Conservation (phyloP, 1,139 yeast genomes). For the Pneumocystis carinii region DNA sequence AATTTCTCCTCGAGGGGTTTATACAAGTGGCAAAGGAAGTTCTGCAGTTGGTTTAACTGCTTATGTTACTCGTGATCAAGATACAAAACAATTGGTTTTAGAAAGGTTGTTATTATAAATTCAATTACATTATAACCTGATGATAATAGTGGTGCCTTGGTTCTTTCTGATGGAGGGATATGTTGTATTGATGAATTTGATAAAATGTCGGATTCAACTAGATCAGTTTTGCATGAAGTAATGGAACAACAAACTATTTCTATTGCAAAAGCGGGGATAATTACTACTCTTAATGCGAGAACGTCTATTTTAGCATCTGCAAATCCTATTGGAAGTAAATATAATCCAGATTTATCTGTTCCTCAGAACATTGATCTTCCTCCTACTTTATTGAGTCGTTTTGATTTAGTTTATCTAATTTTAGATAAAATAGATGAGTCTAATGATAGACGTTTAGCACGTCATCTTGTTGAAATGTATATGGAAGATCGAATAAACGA, state of each 20-base stretch:
- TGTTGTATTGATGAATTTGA: conserved; percentile 98
- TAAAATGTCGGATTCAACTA: conserved; percentile 86
- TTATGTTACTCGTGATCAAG: conserved; percentile 84
- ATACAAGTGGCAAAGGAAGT: conserved; percentile 96
- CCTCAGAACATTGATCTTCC: conserved; percentile 91
- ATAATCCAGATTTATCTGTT: conserved; percentile 84
- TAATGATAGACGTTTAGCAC: conserved; percentile 72
- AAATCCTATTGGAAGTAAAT: conserved; percentile 91
- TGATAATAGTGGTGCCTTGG: conserved; percentile 64
- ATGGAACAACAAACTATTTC: conserved; percentile 99
- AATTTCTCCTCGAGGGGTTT: conserved; percentile 94
- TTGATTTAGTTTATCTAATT: conserved; percentile 82
- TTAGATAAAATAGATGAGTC: conserved; percentile 83
- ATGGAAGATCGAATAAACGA: conserved; percentile 65
- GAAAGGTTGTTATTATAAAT: conserved; percentile 30
- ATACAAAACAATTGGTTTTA: conserved; percentile 78
- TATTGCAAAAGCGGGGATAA: conserved; percentile 95
- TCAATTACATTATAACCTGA: not conserved
- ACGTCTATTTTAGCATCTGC: conserved; percentile 94
- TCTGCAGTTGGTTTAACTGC: conserved; percentile 99
- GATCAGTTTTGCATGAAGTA: conserved; percentile 93
- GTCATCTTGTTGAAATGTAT: conserved; percentile 82
- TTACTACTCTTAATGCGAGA: conserved; percentile 89
- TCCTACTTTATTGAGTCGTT: conserved; percentile 86
- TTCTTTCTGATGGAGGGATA: conserved; percentile 92